Evolutionary conservation across 177 flowering plant genomes (phyloP).

Genomic region (Vitis hybrid): DNA sequence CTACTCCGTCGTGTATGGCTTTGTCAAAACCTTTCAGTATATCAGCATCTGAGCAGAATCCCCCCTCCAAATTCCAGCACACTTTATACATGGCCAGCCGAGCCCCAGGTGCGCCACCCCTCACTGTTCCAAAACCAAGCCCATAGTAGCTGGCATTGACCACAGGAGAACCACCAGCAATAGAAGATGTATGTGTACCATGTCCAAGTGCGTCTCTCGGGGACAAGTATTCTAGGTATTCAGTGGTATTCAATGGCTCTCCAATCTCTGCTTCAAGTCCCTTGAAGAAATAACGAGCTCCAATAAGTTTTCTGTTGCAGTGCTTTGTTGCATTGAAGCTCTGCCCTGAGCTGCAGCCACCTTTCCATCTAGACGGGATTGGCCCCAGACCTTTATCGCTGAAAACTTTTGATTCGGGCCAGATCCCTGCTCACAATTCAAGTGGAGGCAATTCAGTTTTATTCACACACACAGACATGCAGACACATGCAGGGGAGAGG

Average conservation of each 20-base stretch:
- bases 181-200: conserved; percentile 13
- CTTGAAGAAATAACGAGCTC: no score
- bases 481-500: no score
- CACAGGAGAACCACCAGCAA: conserved; percentile 9
- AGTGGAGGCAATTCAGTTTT: no score
- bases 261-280: no score
- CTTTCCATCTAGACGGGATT: conserved; percentile 43
- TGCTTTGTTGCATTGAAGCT: conserved; percentile 16
- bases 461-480: no score
- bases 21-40: conserved; percentile 48
- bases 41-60: conserved; percentile 33
- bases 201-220: conserved; percentile 8
- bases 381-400: conserved; percentile 34
- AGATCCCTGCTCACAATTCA: conserved; percentile 24
- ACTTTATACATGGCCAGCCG: conserved; percentile 41
- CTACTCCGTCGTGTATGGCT: conserved; percentile 63
- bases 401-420: conserved; percentile 41
- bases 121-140: conserved; percentile 14
- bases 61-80: conserved; percentile 29
- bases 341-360: conserved; percentile 29
- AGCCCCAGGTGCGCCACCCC: conserved; percentile 35
- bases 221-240: no score
- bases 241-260: neutral
- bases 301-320: no score
- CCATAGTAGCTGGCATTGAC: conserved; percentile 10